Evolutionary conservation across 495 filamentous ascomycete species (phyloP).

Genomic region (Aspergillus ostianus): DNA sequence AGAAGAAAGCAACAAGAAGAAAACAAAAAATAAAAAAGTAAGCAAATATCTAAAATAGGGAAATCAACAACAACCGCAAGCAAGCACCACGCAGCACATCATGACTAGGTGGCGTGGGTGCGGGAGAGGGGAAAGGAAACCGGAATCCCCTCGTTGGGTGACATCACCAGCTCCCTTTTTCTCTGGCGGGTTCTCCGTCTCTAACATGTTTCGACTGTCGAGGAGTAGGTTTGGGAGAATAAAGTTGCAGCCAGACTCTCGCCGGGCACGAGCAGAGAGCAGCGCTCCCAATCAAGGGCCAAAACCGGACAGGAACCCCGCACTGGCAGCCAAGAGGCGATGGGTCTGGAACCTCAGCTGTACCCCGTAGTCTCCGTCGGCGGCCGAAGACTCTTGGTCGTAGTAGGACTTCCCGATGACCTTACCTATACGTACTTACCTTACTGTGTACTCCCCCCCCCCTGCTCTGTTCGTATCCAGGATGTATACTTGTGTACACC

Average conservation of each 20-base stretch:
- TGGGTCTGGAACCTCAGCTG: no score
- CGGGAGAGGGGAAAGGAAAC: background rate
- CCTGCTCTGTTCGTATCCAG: no score
- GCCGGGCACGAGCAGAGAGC: conserved; percentile 15
- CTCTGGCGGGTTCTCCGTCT: no score
- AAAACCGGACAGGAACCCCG: conserved; percentile 15
- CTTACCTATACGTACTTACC: no score
- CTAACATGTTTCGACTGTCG: background rate
- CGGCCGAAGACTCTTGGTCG: no score
- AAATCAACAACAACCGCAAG: background rate
- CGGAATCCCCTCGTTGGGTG: no score
- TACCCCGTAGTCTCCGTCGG: no score
- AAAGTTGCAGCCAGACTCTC: conserved; percentile 21
- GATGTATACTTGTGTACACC: background rate
- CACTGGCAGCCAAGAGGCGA: conserved; percentile 6
- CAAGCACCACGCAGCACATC: background rate
- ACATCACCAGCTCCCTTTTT: no score
- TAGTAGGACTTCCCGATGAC: no score
- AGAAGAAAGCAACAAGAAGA: background rate
- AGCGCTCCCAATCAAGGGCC: conserved; percentile 16
- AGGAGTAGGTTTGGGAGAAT: conserved; percentile 3
- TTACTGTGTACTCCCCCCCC: no score
- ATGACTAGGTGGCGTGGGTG: background rate
- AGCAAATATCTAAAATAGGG: background rate
- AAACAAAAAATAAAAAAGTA: background rate